A percentile compares a stretch with the other conserved stretches of the same genome.
These are phyloP conservation scores for Mycena leptocephala DNA, from an alignment of 768 basidiomycete genomes.

Conservation along the genomic window DNA sequence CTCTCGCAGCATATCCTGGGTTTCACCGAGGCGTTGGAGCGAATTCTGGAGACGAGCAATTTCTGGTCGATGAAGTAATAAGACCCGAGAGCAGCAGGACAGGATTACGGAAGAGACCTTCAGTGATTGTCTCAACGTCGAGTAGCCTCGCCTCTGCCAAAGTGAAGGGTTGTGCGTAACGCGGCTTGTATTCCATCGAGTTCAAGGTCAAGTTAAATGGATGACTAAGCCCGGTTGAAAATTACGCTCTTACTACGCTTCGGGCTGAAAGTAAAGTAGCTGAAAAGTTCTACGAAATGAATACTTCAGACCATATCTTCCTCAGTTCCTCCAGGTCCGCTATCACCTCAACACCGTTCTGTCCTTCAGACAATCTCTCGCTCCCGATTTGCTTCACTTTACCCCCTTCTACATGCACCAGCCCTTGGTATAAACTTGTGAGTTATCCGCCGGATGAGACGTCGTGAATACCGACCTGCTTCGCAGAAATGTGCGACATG, in stretches of 20 bases:
- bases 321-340: conserved; percentile 77
- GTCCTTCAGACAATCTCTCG: conserved; percentile 51
- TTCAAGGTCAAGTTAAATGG: too few relatives aligned
- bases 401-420: conserved; percentile 77
- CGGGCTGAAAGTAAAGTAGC: too few relatives aligned
- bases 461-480: conserved; percentile 44
- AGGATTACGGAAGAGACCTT: conserved; percentile 64
- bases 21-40: conserved; percentile 71
- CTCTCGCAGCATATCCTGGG: conserved; percentile 72
- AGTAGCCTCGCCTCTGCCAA: conserved; percentile 74
- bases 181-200: conserved; percentile 77
- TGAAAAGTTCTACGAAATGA: conserved; percentile 49
- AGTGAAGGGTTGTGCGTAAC: conserved; percentile 84
- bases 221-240: too few relatives aligned
- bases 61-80: conserved; percentile 62
- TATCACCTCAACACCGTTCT: conserved; percentile 69
- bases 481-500: conserved; percentile 86
- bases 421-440: conserved; percentile 36
- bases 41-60: conserved; percentile 85
- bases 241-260: too few relatives aligned
- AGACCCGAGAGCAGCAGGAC: background rate
- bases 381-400: conserved; percentile 64
- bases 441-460: background rate
- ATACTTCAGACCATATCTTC: conserved; percentile 83
- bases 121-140: conserved; percentile 77